Evolutionary conservation across 371 early-diverging fungal genomes (phyloP), one percentile per base, ranked within the genome.

Genomic region (Mucor irregularis): DNA sequence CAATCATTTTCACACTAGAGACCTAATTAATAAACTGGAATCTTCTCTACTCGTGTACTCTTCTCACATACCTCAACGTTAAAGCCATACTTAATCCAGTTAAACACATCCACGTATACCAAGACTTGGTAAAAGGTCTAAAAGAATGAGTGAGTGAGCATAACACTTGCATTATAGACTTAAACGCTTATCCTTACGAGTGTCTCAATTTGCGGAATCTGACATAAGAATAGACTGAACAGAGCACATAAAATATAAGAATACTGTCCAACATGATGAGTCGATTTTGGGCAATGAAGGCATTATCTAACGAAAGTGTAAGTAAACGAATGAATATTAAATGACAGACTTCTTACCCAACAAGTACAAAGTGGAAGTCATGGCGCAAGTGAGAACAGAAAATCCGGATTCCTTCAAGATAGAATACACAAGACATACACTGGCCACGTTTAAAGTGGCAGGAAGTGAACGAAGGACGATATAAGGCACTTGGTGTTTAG

Each of bases 221-320:
- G 43, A 85, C 71, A 90, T 93, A 97, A 45, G 79, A 75, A 71
- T 91, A 84, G 6, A 83, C 65, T 0, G 93, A 84, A 40, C 81
- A 64, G 0, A 88, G 82, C 25, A 84, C 88, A 55, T 92, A 96
- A 49, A 96, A 86, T 25, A 97, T 78, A 38, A 98, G 69, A 53
- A 89, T 86, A 21, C 93, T 83, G 64, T 98, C 98, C 51, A 98
- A 78, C 25, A 96, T 74, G 25, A 97, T 97, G 50, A 94, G 68
- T 21, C 97, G 81, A 40, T 88, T 89, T 66, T 98, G 96, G 11
- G 96, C 86, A 37, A 93, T 82, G 53, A 96, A 74, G 4, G 89
- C 82, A 65, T 93, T 97, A 56, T 97, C 97, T 42, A 5, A 9
- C n/a, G n/a, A n/a, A n/a, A n/a, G n/a, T n/a, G n/a, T n/a, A n/a